phyloP scores from a whole-genome alignment of 768 basidiomycete species.

The Dioszegia crocea region DNA sequence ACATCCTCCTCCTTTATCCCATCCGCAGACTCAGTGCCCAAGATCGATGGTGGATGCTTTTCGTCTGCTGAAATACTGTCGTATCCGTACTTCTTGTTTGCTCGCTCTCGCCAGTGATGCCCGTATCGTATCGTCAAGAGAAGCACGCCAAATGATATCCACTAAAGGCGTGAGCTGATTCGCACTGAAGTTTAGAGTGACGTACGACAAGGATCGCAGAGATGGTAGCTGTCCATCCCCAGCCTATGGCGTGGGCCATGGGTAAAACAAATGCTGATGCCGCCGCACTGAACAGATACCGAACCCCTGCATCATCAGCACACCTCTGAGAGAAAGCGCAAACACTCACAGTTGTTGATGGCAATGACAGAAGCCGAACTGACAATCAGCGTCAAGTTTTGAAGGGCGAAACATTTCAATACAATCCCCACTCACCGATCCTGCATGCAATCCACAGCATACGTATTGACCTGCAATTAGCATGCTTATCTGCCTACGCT shows the following conservation, averaged over 20 bases:
- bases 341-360: slow-evolving; percentile 45
- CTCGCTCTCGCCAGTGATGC: slow-evolving; percentile 38
- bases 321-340: background rate
- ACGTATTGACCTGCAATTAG: background rate
- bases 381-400: background rate
- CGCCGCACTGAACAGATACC: slow-evolving; percentile 47
- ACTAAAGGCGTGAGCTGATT: slow-evolving; percentile 9
- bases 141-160: slow-evolving; percentile 16
- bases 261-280: slow-evolving; percentile 50
- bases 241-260: slow-evolving; percentile 46
- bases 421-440: slow-evolving; percentile 34
- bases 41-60: slow-evolving; percentile 5
- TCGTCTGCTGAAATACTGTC: slow-evolving; percentile 31
- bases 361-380: slow-evolving; percentile 41
- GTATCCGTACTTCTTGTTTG: slow-evolving; percentile 31
- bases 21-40: background rate
- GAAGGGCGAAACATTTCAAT: no score
- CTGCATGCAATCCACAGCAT: slow-evolving; percentile 38
- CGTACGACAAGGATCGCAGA: slow-evolving; percentile 35
- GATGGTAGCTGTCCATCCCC: slow-evolving; percentile 49
- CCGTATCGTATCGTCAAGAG: slow-evolving; percentile 34
- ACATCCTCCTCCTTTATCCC: background rate
- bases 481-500: background rate
- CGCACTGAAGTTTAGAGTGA: background rate
- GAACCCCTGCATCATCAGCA: slow-evolving; percentile 30